Evolutionary conservation across 2,329 filamentous ascomycete genomes (phyloP).

Genomic region (Graphilbum fragrans): DNA sequence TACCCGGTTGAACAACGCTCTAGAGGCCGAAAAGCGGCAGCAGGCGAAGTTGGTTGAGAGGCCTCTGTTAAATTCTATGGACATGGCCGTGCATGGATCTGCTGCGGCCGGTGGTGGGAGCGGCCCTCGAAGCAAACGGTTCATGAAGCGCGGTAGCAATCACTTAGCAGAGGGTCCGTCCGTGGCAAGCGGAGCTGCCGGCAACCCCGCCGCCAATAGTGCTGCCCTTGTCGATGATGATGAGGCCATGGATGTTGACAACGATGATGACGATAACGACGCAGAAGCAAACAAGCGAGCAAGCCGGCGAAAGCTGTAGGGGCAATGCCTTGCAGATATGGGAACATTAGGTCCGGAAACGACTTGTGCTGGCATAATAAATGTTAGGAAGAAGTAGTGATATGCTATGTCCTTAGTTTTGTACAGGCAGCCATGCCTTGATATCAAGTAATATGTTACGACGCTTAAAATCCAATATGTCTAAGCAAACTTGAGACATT

Average conservation of each 20-base stretch:
- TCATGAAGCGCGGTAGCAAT: conserved; percentile 21
- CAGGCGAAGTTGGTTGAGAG: neutral
- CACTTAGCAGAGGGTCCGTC: conserved; percentile 5
- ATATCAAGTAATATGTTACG: too few species aligned
- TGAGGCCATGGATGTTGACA: conserved; percentile 39
- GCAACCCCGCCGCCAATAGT: neutral
- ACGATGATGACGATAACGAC: conserved; percentile 30
- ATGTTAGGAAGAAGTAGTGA: too few species aligned
- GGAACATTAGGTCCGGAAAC: too few species aligned
- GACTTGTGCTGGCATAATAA: too few species aligned
- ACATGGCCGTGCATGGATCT: neutral
- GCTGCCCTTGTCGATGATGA: conserved; percentile 5
- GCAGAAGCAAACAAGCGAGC: conserved; percentile 36
- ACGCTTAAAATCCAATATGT: too few species aligned
- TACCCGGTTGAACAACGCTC: conserved; percentile 32
- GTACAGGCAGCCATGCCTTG: too few species aligned
- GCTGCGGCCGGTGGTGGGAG: neutral
- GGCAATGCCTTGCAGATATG: neutral
- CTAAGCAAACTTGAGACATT: too few species aligned
- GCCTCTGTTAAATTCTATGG: neutral
- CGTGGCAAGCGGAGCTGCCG: neutral
- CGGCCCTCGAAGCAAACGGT: conserved; percentile 11
- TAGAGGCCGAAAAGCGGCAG: conserved; percentile 29
- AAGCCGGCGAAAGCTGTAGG: conserved; percentile 41
- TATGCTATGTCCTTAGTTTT: too few species aligned